Base-by-base conservation (phyloP, 2,329 filamentous ascomycete genomes). In the Claviceps cyperi region DNA sequence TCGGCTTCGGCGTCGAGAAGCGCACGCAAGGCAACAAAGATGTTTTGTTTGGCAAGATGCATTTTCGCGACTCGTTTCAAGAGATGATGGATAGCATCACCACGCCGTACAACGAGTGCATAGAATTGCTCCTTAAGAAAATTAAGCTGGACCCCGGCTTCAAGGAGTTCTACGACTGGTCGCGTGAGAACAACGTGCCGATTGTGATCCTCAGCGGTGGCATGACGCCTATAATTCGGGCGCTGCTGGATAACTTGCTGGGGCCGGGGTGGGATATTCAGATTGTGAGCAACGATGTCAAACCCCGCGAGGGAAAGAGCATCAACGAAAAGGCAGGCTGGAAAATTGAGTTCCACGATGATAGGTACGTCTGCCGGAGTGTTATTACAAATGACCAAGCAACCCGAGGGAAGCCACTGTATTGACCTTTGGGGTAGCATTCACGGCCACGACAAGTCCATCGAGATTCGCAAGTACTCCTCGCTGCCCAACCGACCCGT, bases 401-500 rank as follows among this genome's bases (percentile, higher is more conserved):
- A 32, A 32, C 9, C 28, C 28, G n/a, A 13, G 38, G n/a, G n/a
- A 21, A 6, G 19, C 17, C 38, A 19, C 9, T 19, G 1, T 9
- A 11, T 39, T 40, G 38, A 40, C 38, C 4, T 13, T 11, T 13
- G n/a, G n/a, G 5, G 5, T 54, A 86, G 84, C 62, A 76, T 82
- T 52, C 94, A 94, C 60, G 92, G 92, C n/a, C 92, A 98, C 64
- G 91, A 98, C 75, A 98, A 98, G 78, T 90, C 84, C 24, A 73
- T 91, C 49, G 87, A 92, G 64, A 88, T 98, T 60, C 81, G 86
- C 56, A 88, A 88, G 48, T 97, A 97, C 68, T 83, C 84, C 2
- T 74, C 80, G 24, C 73, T 94, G 43, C 81, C 86, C 0, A 68
- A 84, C 60, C 77, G 89, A 41, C 92, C 92, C 2, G 82, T 80